Evolutionary conservation across 352 stramenopile genomes (phyloP), one percentile per base, ranked within the genome.

Genomic region (Pythium folliculosum): DNA sequence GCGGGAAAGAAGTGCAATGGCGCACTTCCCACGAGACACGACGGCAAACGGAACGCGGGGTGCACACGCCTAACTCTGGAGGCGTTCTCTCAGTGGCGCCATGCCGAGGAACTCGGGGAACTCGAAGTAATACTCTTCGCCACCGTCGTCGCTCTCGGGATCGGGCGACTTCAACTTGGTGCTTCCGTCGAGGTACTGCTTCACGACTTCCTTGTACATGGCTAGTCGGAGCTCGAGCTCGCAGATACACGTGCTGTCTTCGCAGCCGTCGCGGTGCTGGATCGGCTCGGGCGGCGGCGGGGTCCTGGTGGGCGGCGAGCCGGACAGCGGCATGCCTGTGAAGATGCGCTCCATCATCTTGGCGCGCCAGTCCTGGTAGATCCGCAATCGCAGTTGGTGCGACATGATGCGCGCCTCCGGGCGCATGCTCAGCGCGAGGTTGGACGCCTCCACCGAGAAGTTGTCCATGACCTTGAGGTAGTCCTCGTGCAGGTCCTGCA

Each of bases 351-450:
- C 81, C 78, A 88, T 90, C 44, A 92, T 76, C 52, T 79, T 79
- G 17, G 84, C 80, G 56, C 84, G 84, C 86, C 86, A 94, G 65
- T 94, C 84, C 68, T 92, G 84, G 70, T 94, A 94, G 62, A 94
- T 91, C 64, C 84, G 80, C 56, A 91, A 60, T 22, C 85, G 84
- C 43, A 94, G 69, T 57, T 94, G 75, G 71, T 94, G 84, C 21
- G 80, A 85, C 48, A 84, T 72, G n/a, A 91, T 75, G 49, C 86
- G 83, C 38, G 86, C 83, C 63, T 94, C 86, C 17, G 86, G 86
- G 45, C 81, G 89, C 79, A 91, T 87, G 37, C 68, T 88, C 62
- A 94, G 67, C 56, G 83, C 82, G 45, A 89, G 71, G 7, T 72
- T 70, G 3, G 71, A 78, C 30, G 90, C 75, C 69, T 90, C 67